Conservation (phyloP, 257 asterid genomes). For the Galeopsis tetrahit region DNA sequence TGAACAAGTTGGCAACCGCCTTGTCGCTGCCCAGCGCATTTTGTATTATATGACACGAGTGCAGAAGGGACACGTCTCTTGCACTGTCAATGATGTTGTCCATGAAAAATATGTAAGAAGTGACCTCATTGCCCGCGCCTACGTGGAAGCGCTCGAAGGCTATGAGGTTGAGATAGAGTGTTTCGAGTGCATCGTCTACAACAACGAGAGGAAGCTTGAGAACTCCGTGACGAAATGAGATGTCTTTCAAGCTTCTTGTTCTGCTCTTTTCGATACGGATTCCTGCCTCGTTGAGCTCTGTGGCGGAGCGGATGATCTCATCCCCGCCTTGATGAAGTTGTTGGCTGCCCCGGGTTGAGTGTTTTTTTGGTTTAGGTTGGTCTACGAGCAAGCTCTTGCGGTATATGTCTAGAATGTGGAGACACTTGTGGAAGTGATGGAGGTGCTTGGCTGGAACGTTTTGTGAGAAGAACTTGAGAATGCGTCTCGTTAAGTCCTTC, state of each 20-base stretch:
- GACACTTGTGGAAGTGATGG: conserved; percentile 14
- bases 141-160: conserved; percentile 63
- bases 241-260: conserved; percentile 51
- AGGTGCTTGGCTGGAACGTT: neutral
- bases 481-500: conserved; percentile 25
- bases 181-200: conserved; percentile 54
- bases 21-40: conserved; percentile 61
- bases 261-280: conserved; percentile 43
- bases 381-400: conserved; percentile 26
- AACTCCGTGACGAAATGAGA: conserved; percentile 45
- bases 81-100: conserved; percentile 55
- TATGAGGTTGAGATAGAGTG: conserved; percentile 51
- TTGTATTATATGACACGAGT: conserved; percentile 48
- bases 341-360: neutral
- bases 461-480: conserved; percentile 38
- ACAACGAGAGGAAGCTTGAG: conserved; percentile 53
- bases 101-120: conserved; percentile 62
- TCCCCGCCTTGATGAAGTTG: conserved; percentile 27
- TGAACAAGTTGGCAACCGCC: conserved; percentile 57
- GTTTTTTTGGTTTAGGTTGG: neutral
- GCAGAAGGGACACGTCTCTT: conserved; percentile 56
- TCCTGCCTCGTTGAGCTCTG: conserved; percentile 63
- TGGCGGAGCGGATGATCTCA: conserved; percentile 54
- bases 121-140: conserved; percentile 58
- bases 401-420: conserved; percentile 40